A percentile compares a stretch with the other conserved stretches of the same genome.
Evolutionary conservation across 2,329 filamentous ascomycete genomes (phyloP).

Genomic region (Zymoseptoria crescenta): DNA sequence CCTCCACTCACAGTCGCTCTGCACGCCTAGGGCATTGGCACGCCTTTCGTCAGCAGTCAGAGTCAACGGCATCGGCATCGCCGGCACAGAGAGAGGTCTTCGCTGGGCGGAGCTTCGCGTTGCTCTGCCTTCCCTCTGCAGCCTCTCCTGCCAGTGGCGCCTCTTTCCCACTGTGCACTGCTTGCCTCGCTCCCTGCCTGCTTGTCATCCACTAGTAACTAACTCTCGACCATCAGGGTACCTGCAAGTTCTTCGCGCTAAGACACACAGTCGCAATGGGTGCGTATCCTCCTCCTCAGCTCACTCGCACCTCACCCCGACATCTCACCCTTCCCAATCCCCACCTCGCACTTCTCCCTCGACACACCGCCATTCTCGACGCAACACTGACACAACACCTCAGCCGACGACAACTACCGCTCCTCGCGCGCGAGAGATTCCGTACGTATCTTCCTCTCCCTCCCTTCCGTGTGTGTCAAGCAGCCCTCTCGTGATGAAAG

Average conservation of each 20-base stretch:
- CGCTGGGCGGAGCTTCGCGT: neutral
- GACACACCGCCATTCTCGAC: neutral
- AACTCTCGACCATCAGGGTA: neutral
- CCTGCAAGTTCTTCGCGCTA: neutral
- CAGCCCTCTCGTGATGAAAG: neutral
- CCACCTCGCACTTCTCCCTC: conserved; percentile 6
- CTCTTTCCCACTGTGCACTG: neutral
- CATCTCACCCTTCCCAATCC: conserved; percentile 14
- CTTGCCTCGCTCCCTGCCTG: conserved; percentile 4
- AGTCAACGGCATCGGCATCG: neutral
- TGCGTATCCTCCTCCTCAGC: neutral
- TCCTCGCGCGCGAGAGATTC: conserved; percentile 1
- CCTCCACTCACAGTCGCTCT: neutral
- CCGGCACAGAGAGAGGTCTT: neutral
- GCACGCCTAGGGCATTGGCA: neutral
- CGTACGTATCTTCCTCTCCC: neutral
- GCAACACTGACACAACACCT: neutral
- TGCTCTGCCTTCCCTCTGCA: neutral
- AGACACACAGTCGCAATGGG: neutral
- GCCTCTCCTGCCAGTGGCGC: neutral
- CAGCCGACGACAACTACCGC: conserved; percentile 1
- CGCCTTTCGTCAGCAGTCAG: neutral
- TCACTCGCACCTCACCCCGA: neutral
- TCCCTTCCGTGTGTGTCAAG: neutral
- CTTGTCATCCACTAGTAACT: neutral